Conservation (phyloP, 164 flowering plant genomes). For the Tetrastigma voinierianum region DNA sequence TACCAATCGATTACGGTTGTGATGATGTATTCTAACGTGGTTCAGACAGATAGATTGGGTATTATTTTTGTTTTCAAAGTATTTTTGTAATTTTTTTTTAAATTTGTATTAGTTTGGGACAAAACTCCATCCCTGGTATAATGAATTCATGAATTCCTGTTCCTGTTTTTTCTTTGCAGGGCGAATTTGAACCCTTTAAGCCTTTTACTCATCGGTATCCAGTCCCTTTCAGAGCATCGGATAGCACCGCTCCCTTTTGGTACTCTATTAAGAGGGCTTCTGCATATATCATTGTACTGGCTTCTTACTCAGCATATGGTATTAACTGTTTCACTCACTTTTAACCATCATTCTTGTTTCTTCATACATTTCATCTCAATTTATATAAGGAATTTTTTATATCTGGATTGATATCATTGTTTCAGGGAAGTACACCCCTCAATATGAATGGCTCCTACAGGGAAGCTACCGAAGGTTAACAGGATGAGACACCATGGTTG, state of each 20-base stretch:
- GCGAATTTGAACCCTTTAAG: conserved; percentile 55
- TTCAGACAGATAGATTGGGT: too few species aligned
- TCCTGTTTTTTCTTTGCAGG: conserved; percentile 49
- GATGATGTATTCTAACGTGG: too few species aligned
- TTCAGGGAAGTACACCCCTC: conserved; percentile 63
- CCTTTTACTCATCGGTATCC: conserved; percentile 48
- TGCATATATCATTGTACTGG: conserved; percentile 61
- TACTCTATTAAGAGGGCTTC: conserved; percentile 77
- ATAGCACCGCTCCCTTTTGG: conserved; percentile 55
- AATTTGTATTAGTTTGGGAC: too few species aligned
- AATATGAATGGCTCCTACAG: conserved; percentile 49
- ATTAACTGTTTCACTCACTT: conserved; percentile 2
- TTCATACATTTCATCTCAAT: neutral
- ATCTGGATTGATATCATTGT: neutral
- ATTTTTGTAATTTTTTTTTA: too few species aligned
- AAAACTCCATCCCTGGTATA: too few species aligned
- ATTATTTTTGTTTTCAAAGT: too few species aligned
- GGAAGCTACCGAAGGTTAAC: conserved; percentile 64
- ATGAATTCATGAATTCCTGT: too few species aligned
- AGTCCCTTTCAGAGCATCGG: conserved; percentile 49
- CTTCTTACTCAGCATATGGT: conserved; percentile 67
- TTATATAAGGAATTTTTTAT: neutral
- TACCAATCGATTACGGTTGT: too few species aligned
- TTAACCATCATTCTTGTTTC: too few species aligned
- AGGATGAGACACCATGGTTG: conserved; percentile 67